These are phyloP conservation scores for Scalesia atractyloides DNA, from an alignment of 129 eudicot species.

Conservation along the genomic window DNA sequence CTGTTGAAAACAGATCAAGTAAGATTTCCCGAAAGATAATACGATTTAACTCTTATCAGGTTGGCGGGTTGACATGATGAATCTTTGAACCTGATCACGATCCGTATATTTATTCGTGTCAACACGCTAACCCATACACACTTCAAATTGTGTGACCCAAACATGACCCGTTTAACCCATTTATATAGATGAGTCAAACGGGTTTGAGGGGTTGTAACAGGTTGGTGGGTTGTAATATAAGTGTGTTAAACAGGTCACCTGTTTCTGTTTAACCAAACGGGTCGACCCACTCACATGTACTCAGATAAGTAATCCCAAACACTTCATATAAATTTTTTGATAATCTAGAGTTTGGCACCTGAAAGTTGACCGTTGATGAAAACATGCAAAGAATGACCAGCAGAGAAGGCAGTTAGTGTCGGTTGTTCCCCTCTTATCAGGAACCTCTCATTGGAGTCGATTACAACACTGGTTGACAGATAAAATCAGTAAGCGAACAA, in stretches of 20 bases:
- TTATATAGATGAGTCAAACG: too few species aligned
- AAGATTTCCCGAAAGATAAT: not conserved
- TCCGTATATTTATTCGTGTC: too few species aligned
- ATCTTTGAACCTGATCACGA: too few species aligned
- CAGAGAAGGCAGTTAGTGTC: constrained; percentile 72
- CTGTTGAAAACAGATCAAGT: constrained; percentile 40
- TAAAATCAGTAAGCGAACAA: not conserved
- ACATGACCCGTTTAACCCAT: too few species aligned
- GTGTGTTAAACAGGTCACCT: too few species aligned
- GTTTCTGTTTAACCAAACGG: too few species aligned
- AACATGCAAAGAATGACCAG: constrained; percentile 96
- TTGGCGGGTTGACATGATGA: not conserved
- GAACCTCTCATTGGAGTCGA: constrained; percentile 69
- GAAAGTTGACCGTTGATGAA: constrained; percentile 82
- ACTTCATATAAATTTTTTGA: not conserved
- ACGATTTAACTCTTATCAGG: not conserved
- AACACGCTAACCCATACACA: too few species aligned
- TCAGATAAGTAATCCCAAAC: not conserved
- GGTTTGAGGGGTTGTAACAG: too few species aligned
- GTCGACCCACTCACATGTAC: not conserved
- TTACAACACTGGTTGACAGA: constrained; percentile 55
- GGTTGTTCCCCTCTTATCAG: constrained; percentile 73
- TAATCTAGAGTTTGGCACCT: constrained; percentile 40
- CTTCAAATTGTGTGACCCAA: too few species aligned
- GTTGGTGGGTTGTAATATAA: too few species aligned